Conservation (phyloP, 495 filamentous ascomycete genomes). For the Aspergillus conjunctus region DNA sequence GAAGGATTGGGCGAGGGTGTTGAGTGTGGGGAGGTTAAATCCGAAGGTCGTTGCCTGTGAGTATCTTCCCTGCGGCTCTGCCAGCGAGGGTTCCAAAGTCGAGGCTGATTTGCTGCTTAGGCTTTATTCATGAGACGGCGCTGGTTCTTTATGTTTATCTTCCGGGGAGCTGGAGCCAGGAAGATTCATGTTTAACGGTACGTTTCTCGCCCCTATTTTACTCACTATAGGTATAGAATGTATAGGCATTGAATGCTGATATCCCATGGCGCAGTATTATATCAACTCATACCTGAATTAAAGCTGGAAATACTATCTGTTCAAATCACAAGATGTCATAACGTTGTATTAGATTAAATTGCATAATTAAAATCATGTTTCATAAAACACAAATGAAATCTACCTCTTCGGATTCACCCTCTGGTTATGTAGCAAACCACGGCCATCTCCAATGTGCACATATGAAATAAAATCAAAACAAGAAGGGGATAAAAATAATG, state of each 20-base stretch:
- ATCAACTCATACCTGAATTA: slow-evolving; percentile 53
- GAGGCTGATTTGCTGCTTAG: slow-evolving; percentile 31
- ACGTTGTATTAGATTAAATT: slow-evolving; percentile 23
- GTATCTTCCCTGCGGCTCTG: slow-evolving; percentile 25
- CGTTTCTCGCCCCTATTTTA: slow-evolving; percentile 28
- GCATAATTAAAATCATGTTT: slow-evolving; percentile 21
- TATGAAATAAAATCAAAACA: slow-evolving; percentile 7
- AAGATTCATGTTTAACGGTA: slow-evolving; percentile 80
- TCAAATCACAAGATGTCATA: slow-evolving; percentile 11
- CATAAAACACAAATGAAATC: slow-evolving; percentile 17
- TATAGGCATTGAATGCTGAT: slow-evolving; percentile 5
- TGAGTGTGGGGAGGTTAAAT: slow-evolving; percentile 85
- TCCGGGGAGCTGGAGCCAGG: slow-evolving; percentile 66
- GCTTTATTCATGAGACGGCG: slow-evolving; percentile 74
- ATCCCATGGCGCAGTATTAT: slow-evolving; percentile 54
- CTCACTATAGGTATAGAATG: not conserved
- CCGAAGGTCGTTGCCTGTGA: slow-evolving; percentile 88
- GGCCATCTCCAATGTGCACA: slow-evolving; percentile 12
- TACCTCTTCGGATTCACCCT: slow-evolving; percentile 2
- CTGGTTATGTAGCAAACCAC: not conserved
- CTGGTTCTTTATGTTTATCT: slow-evolving; percentile 93
- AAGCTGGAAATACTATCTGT: not conserved
- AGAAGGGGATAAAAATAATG: slow-evolving; percentile 14
- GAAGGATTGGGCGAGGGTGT: slow-evolving; percentile 83
- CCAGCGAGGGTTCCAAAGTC: not conserved